Base-by-base conservation (phyloP, 441 rosid genomes). In the Hura crepitans region DNA sequence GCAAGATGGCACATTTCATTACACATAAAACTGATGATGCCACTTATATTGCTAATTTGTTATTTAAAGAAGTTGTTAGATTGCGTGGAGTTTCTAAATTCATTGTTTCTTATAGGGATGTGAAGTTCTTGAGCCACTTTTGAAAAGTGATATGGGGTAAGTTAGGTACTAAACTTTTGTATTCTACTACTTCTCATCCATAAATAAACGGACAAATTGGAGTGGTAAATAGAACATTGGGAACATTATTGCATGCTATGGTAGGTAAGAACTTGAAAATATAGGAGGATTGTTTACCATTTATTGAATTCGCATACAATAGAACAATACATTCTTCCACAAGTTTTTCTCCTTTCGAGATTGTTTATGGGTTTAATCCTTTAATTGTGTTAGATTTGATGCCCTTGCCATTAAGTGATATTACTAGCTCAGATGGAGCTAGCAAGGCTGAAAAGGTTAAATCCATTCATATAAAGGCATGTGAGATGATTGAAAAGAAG, bases 271-370 rank as follows among this genome's bases (percentile, higher is more conserved):
- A 23, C 14, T 23, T 25, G 14, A 25, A 56, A 23, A 9, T 22
- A 0, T 59, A 18, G 63, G 63, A 59, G 15, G 63, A 30, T 17
- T 28, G 22, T 13, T 1, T 59, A 17, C 43, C 43, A 3, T 28
- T 59, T 30, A 23, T 33, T 33, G 37, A 33, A 6, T 33, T 33
- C 6, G 37, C 37, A 2, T 33, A 6, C 6, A 6, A 33, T 59
- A 17, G 63, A 30, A 12, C 14, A 17, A 18, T 59, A 12, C 63
- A 59, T 59, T 59, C 63, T 59, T 59, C 63, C 15, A 59, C n/a
- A 2, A n/a, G 63, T 12, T 30, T 12, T 59, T 28, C 63, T 15
- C 43, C 63, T 33, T 33, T 33, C 6, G 6, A 33, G 37, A 33
- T 33, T 33, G 6, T 33, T 2, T 33, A 33, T 33, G 20, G 20